Percentiles rank a stretch among this genome's conserved stretches.
Conservation (phyloP, 2,329 filamentous ascomycete genomes). For the Periconia macrospinosa region DNA sequence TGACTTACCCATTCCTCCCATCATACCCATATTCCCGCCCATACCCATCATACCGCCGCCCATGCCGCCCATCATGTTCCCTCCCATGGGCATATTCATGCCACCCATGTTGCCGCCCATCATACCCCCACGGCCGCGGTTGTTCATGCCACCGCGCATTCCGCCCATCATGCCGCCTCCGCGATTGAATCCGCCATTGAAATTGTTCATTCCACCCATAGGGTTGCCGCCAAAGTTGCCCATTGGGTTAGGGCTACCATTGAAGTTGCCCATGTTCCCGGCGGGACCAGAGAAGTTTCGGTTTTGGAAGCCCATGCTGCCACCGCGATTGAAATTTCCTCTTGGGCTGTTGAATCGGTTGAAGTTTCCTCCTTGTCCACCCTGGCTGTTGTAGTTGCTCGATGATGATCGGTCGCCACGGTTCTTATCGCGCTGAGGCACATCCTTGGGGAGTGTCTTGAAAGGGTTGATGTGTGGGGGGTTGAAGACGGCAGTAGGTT, state of each 20-base stretch:
- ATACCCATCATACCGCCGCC: slow-evolving; percentile 51
- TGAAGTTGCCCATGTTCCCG: slow-evolving; percentile 48
- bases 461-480: slow-evolving; percentile 82
- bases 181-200: slow-evolving; percentile 47
- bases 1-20: slow-evolving; percentile 32
- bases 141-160: slow-evolving; percentile 53
- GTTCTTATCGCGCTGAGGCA: slow-evolving; percentile 71
- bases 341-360: slow-evolving; percentile 34
- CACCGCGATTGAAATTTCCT: slow-evolving; percentile 36
- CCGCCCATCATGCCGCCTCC: slow-evolving; percentile 46
- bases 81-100: slow-evolving; percentile 41
- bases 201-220: slow-evolving; percentile 42
- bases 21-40: slow-evolving; percentile 45
- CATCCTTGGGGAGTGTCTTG: slow-evolving; percentile 87
- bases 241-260: slow-evolving; percentile 43
- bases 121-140: slow-evolving; percentile 31
- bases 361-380: slow-evolving; percentile 49
- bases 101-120: slow-evolving; percentile 32
- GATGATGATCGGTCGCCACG: slow-evolving; percentile 58
- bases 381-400: slow-evolving; percentile 50
- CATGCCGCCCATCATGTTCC: slow-evolving; percentile 49
- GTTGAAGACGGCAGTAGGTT: slow-evolving; percentile 72
- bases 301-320: slow-evolving; percentile 37
- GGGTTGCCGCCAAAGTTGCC: slow-evolving; percentile 51
- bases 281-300: slow-evolving; percentile 42